Percentiles rank a stretch among this genome's conserved stretches.
phyloP scores from a whole-genome alignment of 352 stramenopile species.

The Pelagophyceae sp. region DNA sequence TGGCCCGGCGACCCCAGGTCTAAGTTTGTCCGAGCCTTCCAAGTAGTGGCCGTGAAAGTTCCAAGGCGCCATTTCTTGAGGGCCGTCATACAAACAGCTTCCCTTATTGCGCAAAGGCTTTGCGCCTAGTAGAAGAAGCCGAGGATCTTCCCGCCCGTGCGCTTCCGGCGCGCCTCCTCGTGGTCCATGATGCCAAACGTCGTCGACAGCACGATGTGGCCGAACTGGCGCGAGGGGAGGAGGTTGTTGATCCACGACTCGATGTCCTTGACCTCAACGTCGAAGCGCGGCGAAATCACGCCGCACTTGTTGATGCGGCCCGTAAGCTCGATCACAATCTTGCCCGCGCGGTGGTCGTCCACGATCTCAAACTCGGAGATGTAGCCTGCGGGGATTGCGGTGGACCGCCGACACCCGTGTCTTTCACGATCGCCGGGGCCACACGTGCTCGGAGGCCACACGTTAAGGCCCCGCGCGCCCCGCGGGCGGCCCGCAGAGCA shows the following conservation, averaged over 20 bases:
- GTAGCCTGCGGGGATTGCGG: conserved; percentile 85
- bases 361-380: conserved; percentile 99
- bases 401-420: no score
- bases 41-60: no score
- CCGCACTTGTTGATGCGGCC: conserved; percentile 99
- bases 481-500: conserved; percentile 24
- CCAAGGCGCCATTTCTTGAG: no score
- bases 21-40: background rate
- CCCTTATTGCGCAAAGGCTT: background rate
- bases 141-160: conserved; percentile 99
- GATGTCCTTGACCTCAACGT: conserved; percentile 89
- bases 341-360: conserved; percentile 97
- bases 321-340: conserved; percentile 95
- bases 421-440: no score
- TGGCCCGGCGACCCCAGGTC: background rate
- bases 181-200: conserved; percentile 85
- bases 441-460: no score
- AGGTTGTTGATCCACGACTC: conserved; percentile 99
- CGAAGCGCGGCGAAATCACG: conserved; percentile 97
- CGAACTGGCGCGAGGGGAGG: conserved; percentile 96
- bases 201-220: conserved; percentile 88
- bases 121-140: conserved; percentile 98
- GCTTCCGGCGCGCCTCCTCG: conserved; percentile 94
- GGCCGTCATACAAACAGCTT: background rate
- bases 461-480: no score